Conservation (phyloP, 495 filamentous ascomycete genomes). For the Aspergillus hancockii region DNA sequence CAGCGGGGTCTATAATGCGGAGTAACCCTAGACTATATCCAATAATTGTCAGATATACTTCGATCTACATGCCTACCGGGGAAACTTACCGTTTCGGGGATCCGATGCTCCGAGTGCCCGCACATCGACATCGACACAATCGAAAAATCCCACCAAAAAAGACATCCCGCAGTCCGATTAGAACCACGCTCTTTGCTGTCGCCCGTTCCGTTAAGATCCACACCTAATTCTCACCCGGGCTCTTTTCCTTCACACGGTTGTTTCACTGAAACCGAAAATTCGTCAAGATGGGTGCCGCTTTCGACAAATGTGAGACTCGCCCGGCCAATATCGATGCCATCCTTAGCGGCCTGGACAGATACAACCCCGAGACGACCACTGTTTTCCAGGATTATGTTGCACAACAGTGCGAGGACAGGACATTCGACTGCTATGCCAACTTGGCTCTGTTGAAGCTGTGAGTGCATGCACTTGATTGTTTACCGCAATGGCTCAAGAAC, state of each 20-base stretch:
- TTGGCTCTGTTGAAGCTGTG: conserved; percentile 96
- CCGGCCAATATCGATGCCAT: conserved; percentile 89
- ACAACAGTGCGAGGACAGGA: conserved; percentile 92
- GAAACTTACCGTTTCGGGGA: conserved; percentile 26
- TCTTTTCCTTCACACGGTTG: conserved; percentile 2
- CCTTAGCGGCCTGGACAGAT: conserved; percentile 90
- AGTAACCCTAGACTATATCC: background rate
- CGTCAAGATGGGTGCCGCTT: conserved; percentile 51
- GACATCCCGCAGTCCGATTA: conserved; percentile 28
- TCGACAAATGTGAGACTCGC: conserved; percentile 62
- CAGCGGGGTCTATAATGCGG: background rate
- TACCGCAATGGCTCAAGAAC: conserved; percentile 1
- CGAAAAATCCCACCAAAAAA: conserved; percentile 46
- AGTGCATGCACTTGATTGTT: conserved; percentile 45
- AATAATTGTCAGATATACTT: conserved; percentile 3
- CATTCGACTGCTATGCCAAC: conserved; percentile 95
- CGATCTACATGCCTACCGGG: conserved; percentile 23
- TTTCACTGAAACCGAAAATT: conserved; percentile 7
- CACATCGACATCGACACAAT: conserved; percentile 36
- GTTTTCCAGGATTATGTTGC: conserved; percentile 94
- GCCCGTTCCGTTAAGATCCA: conserved; percentile 3
- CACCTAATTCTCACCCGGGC: conserved; percentile 4
- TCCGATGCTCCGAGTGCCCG: conserved; percentile 18
- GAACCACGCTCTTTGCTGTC: conserved; percentile 4
- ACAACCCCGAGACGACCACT: conserved; percentile 95